phyloP scores from a whole-genome alignment of 768 basidiomycete genomes.

The Naganishia kalamii region DNA sequence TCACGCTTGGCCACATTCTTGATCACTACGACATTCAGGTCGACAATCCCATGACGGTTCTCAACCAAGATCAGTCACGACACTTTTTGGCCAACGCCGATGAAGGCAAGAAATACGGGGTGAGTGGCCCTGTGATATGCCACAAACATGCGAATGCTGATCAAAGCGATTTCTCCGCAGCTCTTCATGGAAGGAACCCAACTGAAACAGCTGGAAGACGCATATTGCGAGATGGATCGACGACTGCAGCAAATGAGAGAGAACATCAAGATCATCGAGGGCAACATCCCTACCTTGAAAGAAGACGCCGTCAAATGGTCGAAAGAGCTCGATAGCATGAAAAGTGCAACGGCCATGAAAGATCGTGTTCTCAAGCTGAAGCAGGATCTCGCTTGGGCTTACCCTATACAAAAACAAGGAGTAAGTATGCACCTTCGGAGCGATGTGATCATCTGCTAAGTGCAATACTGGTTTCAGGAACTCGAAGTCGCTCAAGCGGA shows the following conservation, averaged over 20 bases:
- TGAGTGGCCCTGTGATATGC: too few relatives aligned
- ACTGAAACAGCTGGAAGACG: constrained; percentile 74
- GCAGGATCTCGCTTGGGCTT: constrained; percentile 81
- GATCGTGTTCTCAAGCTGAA: constrained; percentile 59
- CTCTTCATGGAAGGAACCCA: constrained; percentile 94
- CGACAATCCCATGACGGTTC: constrained; percentile 72
- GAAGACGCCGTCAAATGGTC: constrained; percentile 18
- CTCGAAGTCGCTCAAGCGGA: constrained; percentile 34
- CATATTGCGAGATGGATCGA: constrained; percentile 66
- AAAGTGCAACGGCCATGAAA: constrained; percentile 70
- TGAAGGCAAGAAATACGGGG: constrained; percentile 81
- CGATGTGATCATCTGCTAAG: not conserved
- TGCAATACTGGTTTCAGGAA: not conserved
- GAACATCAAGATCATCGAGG: constrained; percentile 65
- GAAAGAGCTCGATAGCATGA: constrained; percentile 56
- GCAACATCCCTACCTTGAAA: constrained; percentile 51
- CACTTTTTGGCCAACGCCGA: constrained; percentile 80
- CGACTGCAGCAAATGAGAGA: constrained; percentile 35
- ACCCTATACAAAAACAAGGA: constrained; percentile 64
- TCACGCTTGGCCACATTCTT: constrained; percentile 64
- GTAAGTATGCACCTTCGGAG: constrained; percentile 48
- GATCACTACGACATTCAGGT: constrained; percentile 91
- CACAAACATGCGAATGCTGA: too few relatives aligned
- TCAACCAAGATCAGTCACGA: constrained; percentile 58
- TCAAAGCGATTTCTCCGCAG: constrained; percentile 47